These are phyloP conservation scores for Talaromyces proteolyticus DNA, from an alignment of 495 filamentous ascomycete genomes.

Conservation along the genomic window DNA sequence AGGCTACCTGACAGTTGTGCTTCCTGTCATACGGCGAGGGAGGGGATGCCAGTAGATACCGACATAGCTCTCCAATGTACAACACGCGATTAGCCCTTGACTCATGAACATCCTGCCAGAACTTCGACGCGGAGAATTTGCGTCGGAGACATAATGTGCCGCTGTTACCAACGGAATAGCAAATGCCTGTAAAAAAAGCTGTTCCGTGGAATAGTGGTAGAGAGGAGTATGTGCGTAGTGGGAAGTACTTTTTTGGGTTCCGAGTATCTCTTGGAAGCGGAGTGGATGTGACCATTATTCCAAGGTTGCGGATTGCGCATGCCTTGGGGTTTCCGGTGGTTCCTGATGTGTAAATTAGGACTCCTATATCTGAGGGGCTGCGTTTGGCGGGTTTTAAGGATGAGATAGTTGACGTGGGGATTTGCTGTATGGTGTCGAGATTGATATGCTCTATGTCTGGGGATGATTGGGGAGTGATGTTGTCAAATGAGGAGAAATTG, in stretches of 20 bases:
- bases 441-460: slow-evolving; percentile 1
- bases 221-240: slow-evolving; percentile 76
- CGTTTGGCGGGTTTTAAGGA: slow-evolving; percentile 25
- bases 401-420: background rate
- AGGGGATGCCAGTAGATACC: slow-evolving; percentile 78
- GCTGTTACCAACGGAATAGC: slow-evolving; percentile 32
- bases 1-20: slow-evolving; percentile 69
- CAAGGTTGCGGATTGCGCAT: slow-evolving; percentile 63
- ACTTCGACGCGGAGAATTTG: slow-evolving; percentile 80
- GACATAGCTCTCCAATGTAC: slow-evolving; percentile 91
- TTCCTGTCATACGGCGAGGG: slow-evolving; percentile 66
- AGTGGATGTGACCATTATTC: slow-evolving; percentile 40
- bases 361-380: slow-evolving; percentile 47
- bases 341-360: slow-evolving; percentile 79
- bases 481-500: slow-evolving; percentile 34
- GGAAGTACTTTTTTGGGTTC: slow-evolving; percentile 35
- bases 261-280: slow-evolving; percentile 28
- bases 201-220: slow-evolving; percentile 91
- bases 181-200: slow-evolving; percentile 62
- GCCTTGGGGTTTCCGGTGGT: slow-evolving; percentile 92
- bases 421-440: background rate
- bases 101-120: slow-evolving; percentile 77
- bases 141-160: slow-evolving; percentile 46
- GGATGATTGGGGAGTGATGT: slow-evolving; percentile 44
- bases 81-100: slow-evolving; percentile 77